phyloP scores from a whole-genome alignment of 116 monocot genomes.

The Papilionanthe hybrid region DNA sequence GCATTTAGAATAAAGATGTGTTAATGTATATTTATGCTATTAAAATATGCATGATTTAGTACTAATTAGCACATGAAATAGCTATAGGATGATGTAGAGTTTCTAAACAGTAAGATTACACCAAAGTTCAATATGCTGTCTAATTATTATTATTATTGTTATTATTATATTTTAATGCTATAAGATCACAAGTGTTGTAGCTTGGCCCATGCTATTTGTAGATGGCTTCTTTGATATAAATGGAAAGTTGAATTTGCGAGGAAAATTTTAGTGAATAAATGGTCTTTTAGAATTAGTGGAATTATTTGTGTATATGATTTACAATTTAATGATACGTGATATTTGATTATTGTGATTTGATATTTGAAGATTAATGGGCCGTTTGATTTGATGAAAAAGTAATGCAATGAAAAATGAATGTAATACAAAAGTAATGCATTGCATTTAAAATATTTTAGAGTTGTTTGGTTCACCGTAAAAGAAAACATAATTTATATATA shows the following conservation, averaged over 20 bases:
- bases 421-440: too few relatives aligned
- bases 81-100: neutral
- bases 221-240: neutral
- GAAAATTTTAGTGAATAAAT: neutral
- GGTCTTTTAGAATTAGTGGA: neutral
- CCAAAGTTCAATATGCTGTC: neutral
- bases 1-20: neutral
- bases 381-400: neutral
- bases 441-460: too few relatives aligned
- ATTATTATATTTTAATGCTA: neutral
- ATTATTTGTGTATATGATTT: neutral
- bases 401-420: too few relatives aligned
- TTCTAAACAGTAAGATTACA: neutral
- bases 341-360: neutral
- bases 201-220: neutral
- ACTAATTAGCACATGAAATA: neutral
- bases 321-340: neutral
- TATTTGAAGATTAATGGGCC: neutral
- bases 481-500: too few relatives aligned
- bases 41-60: neutral
- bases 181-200: neutral
- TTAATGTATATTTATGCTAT: neutral
- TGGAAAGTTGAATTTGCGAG: neutral
- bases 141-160: neutral
- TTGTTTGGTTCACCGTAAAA: too few relatives aligned